These are phyloP conservation scores for Centrapalus pauciflorus DNA, from an alignment of 129 eudicot genomes.

Conservation along the genomic window DNA sequence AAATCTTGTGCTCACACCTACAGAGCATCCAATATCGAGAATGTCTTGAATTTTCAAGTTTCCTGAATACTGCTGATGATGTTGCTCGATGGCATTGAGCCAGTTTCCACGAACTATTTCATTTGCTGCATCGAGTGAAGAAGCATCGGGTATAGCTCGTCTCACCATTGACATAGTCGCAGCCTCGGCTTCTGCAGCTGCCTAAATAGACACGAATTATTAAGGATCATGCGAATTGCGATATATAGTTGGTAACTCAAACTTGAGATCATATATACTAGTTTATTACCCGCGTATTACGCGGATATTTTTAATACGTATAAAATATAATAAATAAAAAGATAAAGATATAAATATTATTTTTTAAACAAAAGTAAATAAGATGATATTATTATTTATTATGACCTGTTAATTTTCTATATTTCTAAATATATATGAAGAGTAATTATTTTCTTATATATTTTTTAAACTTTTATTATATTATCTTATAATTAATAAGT, in stretches of 20 bases:
- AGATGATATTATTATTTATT: too few relatives aligned
- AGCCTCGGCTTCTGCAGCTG: constrained; percentile 99
- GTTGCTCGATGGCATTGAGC: constrained; percentile 76
- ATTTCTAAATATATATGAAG: too few relatives aligned
- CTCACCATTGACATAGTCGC: constrained; percentile 89
- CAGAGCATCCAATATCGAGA: constrained; percentile 95
- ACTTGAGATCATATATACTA: too few relatives aligned
- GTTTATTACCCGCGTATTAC: too few relatives aligned
- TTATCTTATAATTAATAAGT: too few relatives aligned
- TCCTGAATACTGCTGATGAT: constrained; percentile 60
- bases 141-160: constrained; percentile 83
- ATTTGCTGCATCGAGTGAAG: constrained; percentile 81
- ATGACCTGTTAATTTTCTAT: too few relatives aligned
- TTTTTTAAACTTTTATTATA: too few relatives aligned
- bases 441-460: too few relatives aligned
- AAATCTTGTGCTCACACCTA: constrained; percentile 89
- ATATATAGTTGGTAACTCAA: background rate
- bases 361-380: too few relatives aligned
- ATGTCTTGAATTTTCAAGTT: constrained; percentile 48
- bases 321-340: too few relatives aligned
- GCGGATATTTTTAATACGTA: too few relatives aligned
- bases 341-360: too few relatives aligned
- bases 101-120: constrained; percentile 96
- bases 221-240: background rate
- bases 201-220: constrained; percentile 34